Percentiles rank a stretch among this genome's conserved stretches.
Evolutionary conservation across 1,284 basidiomycete genomes (phyloP).

Genomic region (Malassezia psittaci): DNA sequence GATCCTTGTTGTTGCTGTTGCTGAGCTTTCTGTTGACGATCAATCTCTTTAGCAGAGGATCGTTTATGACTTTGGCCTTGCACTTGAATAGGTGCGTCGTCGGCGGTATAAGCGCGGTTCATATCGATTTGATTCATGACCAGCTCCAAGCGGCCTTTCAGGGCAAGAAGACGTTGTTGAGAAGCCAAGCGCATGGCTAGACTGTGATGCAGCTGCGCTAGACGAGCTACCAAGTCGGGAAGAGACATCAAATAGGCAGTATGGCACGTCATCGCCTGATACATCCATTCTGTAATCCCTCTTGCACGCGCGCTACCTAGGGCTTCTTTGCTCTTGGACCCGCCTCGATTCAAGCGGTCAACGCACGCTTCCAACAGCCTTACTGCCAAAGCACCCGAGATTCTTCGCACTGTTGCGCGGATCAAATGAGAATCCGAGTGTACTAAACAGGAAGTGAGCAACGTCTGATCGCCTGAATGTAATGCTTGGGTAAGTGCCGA

Average conservation of each 20-base stretch:
- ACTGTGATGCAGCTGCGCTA: conserved; percentile 73
- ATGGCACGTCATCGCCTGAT: conserved; percentile 73
- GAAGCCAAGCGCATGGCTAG: conserved; percentile 68
- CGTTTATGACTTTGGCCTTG: conserved; percentile 30
- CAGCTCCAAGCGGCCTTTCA: conserved; percentile 83
- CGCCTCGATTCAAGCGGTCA: conserved; percentile 67
- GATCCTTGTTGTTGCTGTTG: conserved; percentile 25
- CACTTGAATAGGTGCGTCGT: conserved; percentile 22
- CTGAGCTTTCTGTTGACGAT: conserved; percentile 16
- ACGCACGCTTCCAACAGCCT: conserved; percentile 79
- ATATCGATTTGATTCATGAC: conserved; percentile 87
- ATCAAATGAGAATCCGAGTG: conserved; percentile 75
- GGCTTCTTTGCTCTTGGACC: conserved; percentile 28
- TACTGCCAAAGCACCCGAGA: conserved; percentile 81
- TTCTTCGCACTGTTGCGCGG: conserved; percentile 71
- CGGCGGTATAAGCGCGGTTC: conserved; percentile 48
- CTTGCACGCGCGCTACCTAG: conserved; percentile 47
- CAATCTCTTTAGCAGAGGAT: conserved; percentile 10
- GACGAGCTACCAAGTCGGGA: conserved; percentile 69
- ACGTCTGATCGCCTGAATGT: conserved; percentile 79
- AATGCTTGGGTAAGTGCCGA: conserved; percentile 90
- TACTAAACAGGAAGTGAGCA: conserved; percentile 75
- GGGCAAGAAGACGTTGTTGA: conserved; percentile 71
- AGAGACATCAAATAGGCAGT: conserved; percentile 89
- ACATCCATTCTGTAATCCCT: conserved; percentile 77